A percentile compares a stretch with the other conserved stretches of the same genome.
These are phyloP conservation scores for Ustilago shanxiensis DNA, from an alignment of 1,284 basidiomycete genomes.

Conservation along the genomic window DNA sequence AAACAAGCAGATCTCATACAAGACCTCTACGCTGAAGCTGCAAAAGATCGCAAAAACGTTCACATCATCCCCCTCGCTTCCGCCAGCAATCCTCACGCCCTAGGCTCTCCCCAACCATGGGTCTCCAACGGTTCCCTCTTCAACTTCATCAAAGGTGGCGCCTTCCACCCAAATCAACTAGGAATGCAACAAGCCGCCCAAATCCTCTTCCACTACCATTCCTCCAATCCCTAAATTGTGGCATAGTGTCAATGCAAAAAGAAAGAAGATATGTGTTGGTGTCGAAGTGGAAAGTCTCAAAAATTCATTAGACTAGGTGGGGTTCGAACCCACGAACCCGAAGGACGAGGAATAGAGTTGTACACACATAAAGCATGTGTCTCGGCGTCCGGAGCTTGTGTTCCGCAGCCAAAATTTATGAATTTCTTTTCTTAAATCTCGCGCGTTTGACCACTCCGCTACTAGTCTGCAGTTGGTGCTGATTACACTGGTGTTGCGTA, in stretches of 20 bases:
- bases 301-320: constrained; percentile 26
- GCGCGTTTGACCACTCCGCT: constrained; percentile 34
- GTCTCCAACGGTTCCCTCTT: constrained; percentile 23
- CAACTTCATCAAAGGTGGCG: constrained; percentile 18
- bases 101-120: constrained; percentile 25
- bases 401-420: neutral
- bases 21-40: constrained; percentile 22
- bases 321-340: constrained; percentile 37
- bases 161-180: constrained; percentile 27
- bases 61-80: constrained; percentile 28
- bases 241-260: neutral
- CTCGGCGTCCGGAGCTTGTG: constrained; percentile 4
- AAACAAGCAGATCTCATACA: constrained; percentile 17
- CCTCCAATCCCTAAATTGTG: neutral
- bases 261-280: neutral
- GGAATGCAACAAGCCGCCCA: constrained; percentile 33
- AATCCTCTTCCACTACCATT: constrained; percentile 20
- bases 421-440: constrained; percentile 20
- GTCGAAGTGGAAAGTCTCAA: neutral
- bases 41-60: constrained; percentile 3
- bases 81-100: constrained; percentile 15
- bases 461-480: constrained; percentile 18
- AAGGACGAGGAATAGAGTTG: constrained; percentile 26
- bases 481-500: no score
- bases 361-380: constrained; percentile 5